A percentile compares a stretch with the other conserved stretches of the same genome.
Conservation (phyloP, 2,329 filamentous ascomycete species). For the Aspergillus thermomutatus region DNA sequence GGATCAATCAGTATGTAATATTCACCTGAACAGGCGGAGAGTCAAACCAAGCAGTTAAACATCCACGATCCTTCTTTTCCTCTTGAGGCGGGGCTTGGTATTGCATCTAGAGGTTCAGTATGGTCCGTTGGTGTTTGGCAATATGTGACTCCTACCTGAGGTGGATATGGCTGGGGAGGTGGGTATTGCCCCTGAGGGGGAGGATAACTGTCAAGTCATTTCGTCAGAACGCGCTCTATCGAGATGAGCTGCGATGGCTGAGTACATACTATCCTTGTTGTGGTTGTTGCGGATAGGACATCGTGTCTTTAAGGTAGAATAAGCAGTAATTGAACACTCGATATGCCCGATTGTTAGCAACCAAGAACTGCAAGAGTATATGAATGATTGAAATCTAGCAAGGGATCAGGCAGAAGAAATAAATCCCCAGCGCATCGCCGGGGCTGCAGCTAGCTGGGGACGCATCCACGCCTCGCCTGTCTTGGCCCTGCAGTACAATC, state of each 20-base stretch:
- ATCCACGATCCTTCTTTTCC: slow-evolving; percentile 16
- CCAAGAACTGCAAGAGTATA: neutral
- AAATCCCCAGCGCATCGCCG: slow-evolving; percentile 6
- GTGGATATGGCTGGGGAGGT: slow-evolving; percentile 8
- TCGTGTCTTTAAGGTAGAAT: neutral
- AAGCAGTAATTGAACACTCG: neutral
- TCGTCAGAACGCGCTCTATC: neutral
- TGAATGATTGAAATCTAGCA: neutral
- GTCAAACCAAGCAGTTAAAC: slow-evolving; percentile 15
- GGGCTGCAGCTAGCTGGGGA: neutral
- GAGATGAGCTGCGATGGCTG: no score
- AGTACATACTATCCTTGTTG: slow-evolving; percentile 13
- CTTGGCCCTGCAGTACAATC: slow-evolving; percentile 9
- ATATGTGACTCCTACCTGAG: neutral
- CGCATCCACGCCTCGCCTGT: slow-evolving; percentile 1
- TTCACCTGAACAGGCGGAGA: neutral
- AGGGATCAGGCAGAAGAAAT: slow-evolving; percentile 14
- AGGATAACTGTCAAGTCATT: slow-evolving; percentile 7
- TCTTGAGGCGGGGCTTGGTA: slow-evolving; percentile 15
- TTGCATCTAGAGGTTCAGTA: slow-evolving; percentile 10
- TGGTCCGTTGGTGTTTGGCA: neutral
- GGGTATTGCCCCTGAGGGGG: slow-evolving; percentile 12
- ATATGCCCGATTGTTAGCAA: neutral
- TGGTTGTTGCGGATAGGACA: slow-evolving; percentile 10
- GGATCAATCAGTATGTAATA: neutral